A percentile compares a stretch with the other conserved stretches of the same genome.
Evolutionary conservation across 1,139 yeast genomes (phyloP).

Genomic region (Pichia sp.): DNA sequence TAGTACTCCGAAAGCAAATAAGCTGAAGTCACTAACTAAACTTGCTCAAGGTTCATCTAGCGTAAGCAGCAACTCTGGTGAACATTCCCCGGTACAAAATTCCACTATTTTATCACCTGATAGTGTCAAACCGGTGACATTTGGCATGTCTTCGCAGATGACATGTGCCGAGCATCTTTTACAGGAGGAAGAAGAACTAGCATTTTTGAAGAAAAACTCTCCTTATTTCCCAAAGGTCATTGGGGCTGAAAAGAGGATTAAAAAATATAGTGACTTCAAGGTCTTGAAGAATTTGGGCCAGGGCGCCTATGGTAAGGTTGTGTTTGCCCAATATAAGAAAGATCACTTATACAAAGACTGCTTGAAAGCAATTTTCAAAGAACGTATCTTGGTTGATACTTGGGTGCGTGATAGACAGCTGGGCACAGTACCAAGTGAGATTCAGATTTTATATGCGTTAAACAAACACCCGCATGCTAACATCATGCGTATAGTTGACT

Average conservation of each 20-base stretch:
- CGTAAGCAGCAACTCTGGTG: neutral
- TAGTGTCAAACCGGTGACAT: neutral
- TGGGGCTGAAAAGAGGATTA: slow-evolving; percentile 59
- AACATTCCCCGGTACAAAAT: neutral
- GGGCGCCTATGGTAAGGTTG: slow-evolving; percentile 95
- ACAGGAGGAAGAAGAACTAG: slow-evolving; percentile 36
- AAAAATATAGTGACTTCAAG: slow-evolving; percentile 65
- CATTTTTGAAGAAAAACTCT: slow-evolving; percentile 18
- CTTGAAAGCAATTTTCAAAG: slow-evolving; percentile 85
- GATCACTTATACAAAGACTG: slow-evolving; percentile 66
- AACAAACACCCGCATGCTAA: slow-evolving; percentile 79
- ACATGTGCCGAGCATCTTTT: slow-evolving; percentile 19
- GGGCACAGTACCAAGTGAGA: slow-evolving; percentile 93
- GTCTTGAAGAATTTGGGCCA: slow-evolving; percentile 81
- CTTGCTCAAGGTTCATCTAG: neutral
- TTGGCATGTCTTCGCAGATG: slow-evolving; percentile 6
- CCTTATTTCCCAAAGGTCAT: slow-evolving; percentile 51
- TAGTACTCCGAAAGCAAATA: slow-evolving; percentile 6
- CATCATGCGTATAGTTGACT: slow-evolving; percentile 78
- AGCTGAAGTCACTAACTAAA: slow-evolving; percentile 3
- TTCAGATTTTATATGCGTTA: slow-evolving; percentile 81
- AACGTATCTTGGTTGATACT: slow-evolving; percentile 88
- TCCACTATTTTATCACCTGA: neutral
- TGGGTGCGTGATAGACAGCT: slow-evolving; percentile 91
- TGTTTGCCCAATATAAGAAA: slow-evolving; percentile 64